Percentiles rank a stretch among this genome's conserved stretches.
phyloP scores from a whole-genome alignment of 2,329 filamentous ascomycete species.

The Clathrospora elynae region DNA sequence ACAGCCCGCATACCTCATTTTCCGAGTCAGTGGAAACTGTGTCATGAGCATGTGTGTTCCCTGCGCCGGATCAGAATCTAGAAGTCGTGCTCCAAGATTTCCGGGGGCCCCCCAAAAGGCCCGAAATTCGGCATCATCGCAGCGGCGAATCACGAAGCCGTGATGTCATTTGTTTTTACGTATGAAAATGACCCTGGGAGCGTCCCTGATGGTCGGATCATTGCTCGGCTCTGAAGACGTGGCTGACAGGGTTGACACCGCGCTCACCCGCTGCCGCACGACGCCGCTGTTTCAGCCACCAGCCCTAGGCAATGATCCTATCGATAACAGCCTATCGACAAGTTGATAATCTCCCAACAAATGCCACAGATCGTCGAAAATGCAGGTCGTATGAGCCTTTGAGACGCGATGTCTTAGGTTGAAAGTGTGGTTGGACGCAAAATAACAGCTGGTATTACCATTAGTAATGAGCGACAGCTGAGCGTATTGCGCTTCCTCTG shows the following conservation, averaged over 20 bases:
- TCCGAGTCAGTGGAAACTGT: constrained; percentile 1
- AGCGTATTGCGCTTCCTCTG: no score
- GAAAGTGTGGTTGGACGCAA: no score
- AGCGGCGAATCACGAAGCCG: constrained; percentile 16
- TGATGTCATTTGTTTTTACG: constrained; percentile 12
- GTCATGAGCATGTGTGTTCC: neutral
- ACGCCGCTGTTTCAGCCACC: constrained; percentile 26
- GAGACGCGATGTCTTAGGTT: no score
- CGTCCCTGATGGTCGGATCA: constrained; percentile 13
- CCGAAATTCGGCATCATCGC: constrained; percentile 13
- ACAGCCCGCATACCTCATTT: constrained; percentile 5
- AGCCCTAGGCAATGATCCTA: constrained; percentile 12
- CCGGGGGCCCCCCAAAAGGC: constrained; percentile 6
- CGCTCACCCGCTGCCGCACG: constrained; percentile 16
- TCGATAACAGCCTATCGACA: no score
- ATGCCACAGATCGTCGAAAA: constrained; percentile 4
- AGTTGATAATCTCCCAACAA: constrained; percentile 19
- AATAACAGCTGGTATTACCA: no score
- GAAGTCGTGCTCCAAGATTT: constrained; percentile 4
- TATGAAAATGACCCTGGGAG: constrained; percentile 13
- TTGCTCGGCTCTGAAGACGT: constrained; percentile 13
- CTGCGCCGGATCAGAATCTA: neutral
- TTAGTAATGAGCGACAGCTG: no score
- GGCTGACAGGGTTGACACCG: constrained; percentile 13
- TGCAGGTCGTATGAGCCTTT: constrained; percentile 5